phyloP scores from a whole-genome alignment of 2,329 filamentous ascomycete genomes.

The Colletotrichum liriopes region DNA sequence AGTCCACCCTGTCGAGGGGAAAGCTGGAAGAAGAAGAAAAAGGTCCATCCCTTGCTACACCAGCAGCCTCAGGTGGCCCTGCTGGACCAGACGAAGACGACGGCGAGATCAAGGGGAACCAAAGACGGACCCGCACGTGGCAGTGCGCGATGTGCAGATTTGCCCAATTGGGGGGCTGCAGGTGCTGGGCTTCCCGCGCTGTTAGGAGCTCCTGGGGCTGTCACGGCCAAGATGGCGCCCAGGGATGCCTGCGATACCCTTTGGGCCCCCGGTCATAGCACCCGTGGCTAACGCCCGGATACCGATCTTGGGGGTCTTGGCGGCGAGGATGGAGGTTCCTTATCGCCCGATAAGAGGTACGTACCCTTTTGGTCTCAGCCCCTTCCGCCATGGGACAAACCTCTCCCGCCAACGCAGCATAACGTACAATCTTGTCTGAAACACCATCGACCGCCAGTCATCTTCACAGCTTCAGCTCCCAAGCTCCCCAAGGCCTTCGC shows the following conservation, averaged over 20 bases:
- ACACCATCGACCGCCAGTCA: conserved; percentile 38
- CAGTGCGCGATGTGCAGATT: conserved; percentile 23
- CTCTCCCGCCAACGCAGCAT: conserved; percentile 30
- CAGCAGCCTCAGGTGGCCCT: conserved; percentile 32
- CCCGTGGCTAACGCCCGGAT: conserved; percentile 10
- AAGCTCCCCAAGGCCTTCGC: conserved; percentile 20
- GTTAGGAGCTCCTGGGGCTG: neutral
- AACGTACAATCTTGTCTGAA: conserved; percentile 43
- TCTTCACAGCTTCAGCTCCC: conserved; percentile 20
- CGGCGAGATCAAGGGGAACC: neutral
- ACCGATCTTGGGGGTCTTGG: conserved; percentile 16
- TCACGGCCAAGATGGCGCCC: neutral
- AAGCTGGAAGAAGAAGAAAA: neutral
- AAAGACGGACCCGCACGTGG: conserved; percentile 39
- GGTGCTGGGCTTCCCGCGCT: neutral
- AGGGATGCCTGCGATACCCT: conserved; percentile 5
- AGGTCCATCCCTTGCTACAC: conserved; percentile 21
- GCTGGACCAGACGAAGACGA: conserved; percentile 10
- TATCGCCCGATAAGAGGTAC: conserved; percentile 36
- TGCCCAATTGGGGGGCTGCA: conserved; percentile 5
- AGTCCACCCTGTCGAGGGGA: neutral
- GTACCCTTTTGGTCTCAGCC: neutral
- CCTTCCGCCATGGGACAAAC: conserved; percentile 12
- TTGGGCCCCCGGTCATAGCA: conserved; percentile 33
- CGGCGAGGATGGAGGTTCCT: neutral